Conservation (phyloP, 352 stramenopile genomes). For the Phytophthora litchii region DNA sequence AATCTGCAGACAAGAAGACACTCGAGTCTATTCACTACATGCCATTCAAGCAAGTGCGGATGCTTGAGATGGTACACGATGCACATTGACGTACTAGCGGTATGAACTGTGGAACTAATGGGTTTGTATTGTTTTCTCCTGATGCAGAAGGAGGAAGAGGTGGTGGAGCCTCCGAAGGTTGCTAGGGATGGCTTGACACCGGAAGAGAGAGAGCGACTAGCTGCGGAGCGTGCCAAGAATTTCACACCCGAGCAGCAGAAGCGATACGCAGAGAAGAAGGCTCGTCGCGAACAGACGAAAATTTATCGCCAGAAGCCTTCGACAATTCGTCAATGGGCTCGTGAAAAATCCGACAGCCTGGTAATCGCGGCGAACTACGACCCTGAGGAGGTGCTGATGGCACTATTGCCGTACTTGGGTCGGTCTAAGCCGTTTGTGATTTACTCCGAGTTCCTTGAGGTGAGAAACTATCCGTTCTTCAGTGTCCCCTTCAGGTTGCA, state of each 20-base stretch:
- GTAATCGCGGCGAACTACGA: constrained; percentile 93
- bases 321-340: constrained; percentile 75
- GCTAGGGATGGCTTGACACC: constrained; percentile 60
- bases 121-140: constrained; percentile 4
- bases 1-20: constrained; percentile 59
- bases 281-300: constrained; percentile 73
- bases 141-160: constrained; percentile 54
- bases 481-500: no score
- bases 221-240: constrained; percentile 80
- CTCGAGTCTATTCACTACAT: constrained; percentile 83
- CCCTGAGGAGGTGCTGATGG: constrained; percentile 83
- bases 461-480: constrained; percentile 14
- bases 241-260: constrained; percentile 85
- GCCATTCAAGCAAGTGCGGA: constrained; percentile 62
- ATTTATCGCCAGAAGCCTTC: constrained; percentile 71
- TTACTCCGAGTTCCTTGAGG: constrained; percentile 94
- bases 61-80: constrained; percentile 48
- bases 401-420: constrained; percentile 90
- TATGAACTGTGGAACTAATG: background rate
- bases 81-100: background rate
- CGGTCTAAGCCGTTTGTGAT: constrained; percentile 95
- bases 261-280: constrained; percentile 82
- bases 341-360: constrained; percentile 79
- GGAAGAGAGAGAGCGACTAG: constrained; percentile 65
- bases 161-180: constrained; percentile 46